Evolutionary conservation across 441 rosid genomes (phyloP), one percentile per base, ranked within the genome.

Genomic region (Breynia disticha): DNA sequence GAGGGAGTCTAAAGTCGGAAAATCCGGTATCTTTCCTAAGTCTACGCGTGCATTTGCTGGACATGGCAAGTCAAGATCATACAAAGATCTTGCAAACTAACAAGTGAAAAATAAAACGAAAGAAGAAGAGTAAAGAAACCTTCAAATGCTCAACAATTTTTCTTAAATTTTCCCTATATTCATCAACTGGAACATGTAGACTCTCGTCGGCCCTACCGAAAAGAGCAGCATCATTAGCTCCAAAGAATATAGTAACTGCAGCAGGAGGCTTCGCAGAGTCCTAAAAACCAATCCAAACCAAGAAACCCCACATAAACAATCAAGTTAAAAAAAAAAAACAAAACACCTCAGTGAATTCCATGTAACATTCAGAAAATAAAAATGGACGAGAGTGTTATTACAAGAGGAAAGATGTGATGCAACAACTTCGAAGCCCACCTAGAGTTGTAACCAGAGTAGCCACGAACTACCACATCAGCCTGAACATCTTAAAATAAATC

Each of bases 151-250:
- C 76, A 55, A 81, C 81, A n/a, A 91, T 82, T 67, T 65, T 78
- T 56, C 71, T 69, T 48, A 88, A 59, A 72, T 91, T 88, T 45
- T 84, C 79, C 60, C 50, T 76, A 63, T 84, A 91, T 76, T 84
- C 97, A 62, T 78, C 79, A 18, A 82, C 59, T 0, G 97, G 97
- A 52, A 91, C 95, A 69, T 91, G 87, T 42, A 79, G 97, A 57
- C 77, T 65, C 47, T 87, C 94, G 38, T 79, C 57, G 12, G 55
- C 73, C 67, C 90, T 78, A 59, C 91, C 98, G 16, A 64, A 57
- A 19, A 91, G 80, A 61, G 91, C 95, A 35, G 98, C 97, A 72
- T 91, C 97, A 69, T 91, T 88, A 50, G 97, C 97, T 55, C 97
- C 98, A 48, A 91, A 82, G 75, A 91, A 91, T 19, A 88, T 66